Base-by-base conservation (phyloP, 495 filamentous ascomycete genomes). In the Penicillium daleae region DNA sequence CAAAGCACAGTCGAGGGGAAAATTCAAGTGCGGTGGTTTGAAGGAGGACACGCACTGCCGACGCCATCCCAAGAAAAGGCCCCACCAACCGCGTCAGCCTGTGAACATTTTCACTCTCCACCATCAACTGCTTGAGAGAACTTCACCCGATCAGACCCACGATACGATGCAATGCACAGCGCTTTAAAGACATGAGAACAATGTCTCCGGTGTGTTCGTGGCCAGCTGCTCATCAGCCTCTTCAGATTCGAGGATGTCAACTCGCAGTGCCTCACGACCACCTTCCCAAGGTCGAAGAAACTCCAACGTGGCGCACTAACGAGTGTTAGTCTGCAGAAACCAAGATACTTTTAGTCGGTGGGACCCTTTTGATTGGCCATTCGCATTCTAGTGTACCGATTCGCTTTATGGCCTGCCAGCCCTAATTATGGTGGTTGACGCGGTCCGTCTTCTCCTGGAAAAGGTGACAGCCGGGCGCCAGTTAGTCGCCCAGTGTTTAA, bases 61-160 rank as follows among this genome's bases (percentile, higher is more conserved):
- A 62, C 67, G 67, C 64, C 59, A 64, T 70, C 40, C 55, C n/a
- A 56, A 50, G 56, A 39, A 51, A 48, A 57, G 13, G 66, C 68
- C 66, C 68, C 68, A 71, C 68, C 46, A 35, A 68, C 68, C 65
- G 62, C 68, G 68, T 71, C 63, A 66, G 65, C 66, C 35, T 22
- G 31, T 31, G 13, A 26, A 53, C 32, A 49, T 33, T 58, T 61
- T 54, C 37, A 29, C 21, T 42, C 37, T 40, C 35, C 10, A 3
- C 57, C 37, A 56, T 22, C 37, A 56, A 32, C 24, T 51, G 37
- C 57, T 62, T 27, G 6, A 62, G 26, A 55, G 33, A 31, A 44
- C 13, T 17, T 58, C 57, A 51, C 22, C 55, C 58, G 59, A 7
- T 46, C 3, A 29, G 54, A 48, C 39, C n/a, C n/a, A n/a, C n/a